Base-by-base conservation (phyloP, 1,139 yeast species). In the Waltiozyma sp. region DNA sequence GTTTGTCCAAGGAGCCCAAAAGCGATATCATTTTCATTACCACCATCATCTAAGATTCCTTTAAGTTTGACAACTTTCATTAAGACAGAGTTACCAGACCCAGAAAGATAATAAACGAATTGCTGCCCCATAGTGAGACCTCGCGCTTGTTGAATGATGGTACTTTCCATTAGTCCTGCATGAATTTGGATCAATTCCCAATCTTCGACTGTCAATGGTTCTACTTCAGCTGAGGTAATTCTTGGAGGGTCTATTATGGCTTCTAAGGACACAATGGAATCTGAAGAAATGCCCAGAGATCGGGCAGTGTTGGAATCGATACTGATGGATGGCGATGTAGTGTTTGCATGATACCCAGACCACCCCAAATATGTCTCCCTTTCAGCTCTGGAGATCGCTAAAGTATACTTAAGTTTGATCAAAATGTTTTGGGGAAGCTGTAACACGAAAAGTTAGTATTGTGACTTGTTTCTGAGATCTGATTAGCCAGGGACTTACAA, bases 161-260 rank as follows among this genome's bases (percentile, higher is more conserved):
- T 77, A 41, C 77, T 77, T 56, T 91, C 97, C 37, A 91, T 71
- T 41, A 72, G 74, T 40, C 73, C 78, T 2, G 95, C 93, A 60
- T 91, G 86, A 4, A 84, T 64, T 56, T 88, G 96, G 6, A 88
- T 85, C 37, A 85, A 66, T 53, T 89, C 97, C 97, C 97, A 91
- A 58, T 91, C 98, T 4, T 83, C 73, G 3, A 80, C 62, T 0
- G 85, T 70, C 31, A 74, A 62, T 0, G 97, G 97, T 56, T 87
- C 96, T 39, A 89, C 69, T 55, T 75, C 78, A 9, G 89, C 78
- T 6, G 78, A 75, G 8, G 70, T 62, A 0, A 88, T 79, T 41
- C 65, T 70, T 21, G 67, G 73, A 14, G 72, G 68, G 34, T 73
- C 67, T 11, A 66, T 55, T 15, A 58, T 56, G 13, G 73, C 50